Conservation (phyloP, 352 stramenopile genomes). For the Phytophthora foliorum region DNA sequence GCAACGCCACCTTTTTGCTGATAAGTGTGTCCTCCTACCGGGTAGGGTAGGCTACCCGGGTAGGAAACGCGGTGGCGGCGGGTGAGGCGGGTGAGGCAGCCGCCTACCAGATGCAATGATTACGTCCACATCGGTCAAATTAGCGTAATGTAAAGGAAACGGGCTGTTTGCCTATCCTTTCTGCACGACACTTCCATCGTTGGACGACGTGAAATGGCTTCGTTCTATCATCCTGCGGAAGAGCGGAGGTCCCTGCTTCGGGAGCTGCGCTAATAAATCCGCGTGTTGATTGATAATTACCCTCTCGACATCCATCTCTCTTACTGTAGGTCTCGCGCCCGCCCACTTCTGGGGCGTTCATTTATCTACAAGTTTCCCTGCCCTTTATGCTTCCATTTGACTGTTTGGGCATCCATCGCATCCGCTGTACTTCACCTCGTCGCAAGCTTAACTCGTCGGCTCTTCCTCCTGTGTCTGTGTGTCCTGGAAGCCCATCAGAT, state of each 20-base stretch:
- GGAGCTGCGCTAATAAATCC: constrained; percentile 17
- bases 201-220: constrained; percentile 14
- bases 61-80: neutral
- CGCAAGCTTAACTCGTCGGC: constrained; percentile 22
- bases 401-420: constrained; percentile 28
- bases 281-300: constrained; percentile 37
- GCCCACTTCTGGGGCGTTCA: constrained; percentile 10
- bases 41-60: too few relatives aligned
- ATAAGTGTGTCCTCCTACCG: neutral
- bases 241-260: constrained; percentile 13
- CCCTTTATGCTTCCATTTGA: constrained; percentile 31
- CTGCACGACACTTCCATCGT: too few relatives aligned
- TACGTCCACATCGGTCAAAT: constrained; percentile 6
- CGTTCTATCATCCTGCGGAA: constrained; percentile 4
- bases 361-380: constrained; percentile 16
- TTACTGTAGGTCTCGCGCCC: constrained; percentile 6
- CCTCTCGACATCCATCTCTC: constrained; percentile 1
- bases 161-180: constrained; percentile 18
- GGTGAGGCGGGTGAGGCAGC: neutral
- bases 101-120: constrained; percentile 15
- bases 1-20: neutral
- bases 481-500: constrained; percentile 52
- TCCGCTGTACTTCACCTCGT: constrained; percentile 10
- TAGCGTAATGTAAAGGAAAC: constrained; percentile 13
- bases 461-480: constrained; percentile 36